Evolutionary conservation across 352 stramenopile species (phyloP), one percentile per base, ranked within the genome.

Genomic region (Pythium volutum): DNA sequence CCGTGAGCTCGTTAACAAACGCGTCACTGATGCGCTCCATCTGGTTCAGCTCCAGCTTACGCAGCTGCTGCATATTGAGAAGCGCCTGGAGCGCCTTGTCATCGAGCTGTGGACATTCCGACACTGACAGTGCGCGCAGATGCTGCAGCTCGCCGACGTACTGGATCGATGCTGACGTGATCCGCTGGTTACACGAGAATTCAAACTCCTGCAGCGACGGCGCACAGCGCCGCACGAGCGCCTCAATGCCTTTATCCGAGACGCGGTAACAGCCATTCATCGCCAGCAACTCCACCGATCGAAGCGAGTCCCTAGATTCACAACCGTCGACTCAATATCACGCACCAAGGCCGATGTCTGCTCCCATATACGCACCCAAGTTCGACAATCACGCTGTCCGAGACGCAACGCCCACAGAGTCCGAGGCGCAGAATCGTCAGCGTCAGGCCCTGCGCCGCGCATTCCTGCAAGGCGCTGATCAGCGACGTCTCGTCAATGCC

Each of bases 171-270:
- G 75, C 66, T 22, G 86, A 79, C 7, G 77, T 90, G 66, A 94
- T 89, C 0, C 84, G 82, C 54, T 94, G 84, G 64, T 94, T 92
- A 58, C 84, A 92, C 31, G 79, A 90, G 8, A 94, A 69, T 63
- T 91, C 81, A 46, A 94, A 87, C 42, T 76, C 64, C 33, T 90
- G 75, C 8, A 94, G 63, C 47, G 81, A 89, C 22, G 82, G 82
- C 11, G 81, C 79, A 52, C 84, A 92, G 6, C 72, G 81, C 16
- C 77, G 76, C 31, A 93, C 81, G 1, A 93, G 66, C 2, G 74
- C 71, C 59, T 91, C 71, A 25, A 80, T 84, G 5, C 83, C 83
- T 8, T 67, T 59, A 50, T 93, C 83, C 1, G 83, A 93, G 16
- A 93, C 60, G 0, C 84, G 79, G 56, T 94, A 94, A 55, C 84